phyloP scores from a whole-genome alignment of 208 protist species.

The Wallacemonas sp. region DNA sequence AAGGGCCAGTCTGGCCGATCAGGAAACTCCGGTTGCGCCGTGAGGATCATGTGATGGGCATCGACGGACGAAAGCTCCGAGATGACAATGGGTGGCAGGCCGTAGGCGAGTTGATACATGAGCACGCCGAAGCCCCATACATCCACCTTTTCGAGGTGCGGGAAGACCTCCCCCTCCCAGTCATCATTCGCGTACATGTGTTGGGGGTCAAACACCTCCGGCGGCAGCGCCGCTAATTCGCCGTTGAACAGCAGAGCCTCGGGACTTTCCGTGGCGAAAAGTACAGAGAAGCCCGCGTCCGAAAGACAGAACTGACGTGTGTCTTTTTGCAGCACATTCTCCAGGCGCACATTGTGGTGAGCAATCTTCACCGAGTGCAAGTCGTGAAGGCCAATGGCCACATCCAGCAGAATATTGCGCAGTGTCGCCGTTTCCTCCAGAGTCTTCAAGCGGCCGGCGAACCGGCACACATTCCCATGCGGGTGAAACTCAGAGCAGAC shows the following conservation, averaged over 20 bases:
- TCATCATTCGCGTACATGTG: constrained; percentile 36
- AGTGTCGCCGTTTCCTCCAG: constrained; percentile 43
- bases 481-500: constrained; percentile 55
- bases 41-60: constrained; percentile 36
- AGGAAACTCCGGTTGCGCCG: constrained; percentile 40
- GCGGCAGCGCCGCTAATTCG: constrained; percentile 72
- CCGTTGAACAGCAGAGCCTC: constrained; percentile 84
- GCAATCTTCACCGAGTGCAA: constrained; percentile 76
- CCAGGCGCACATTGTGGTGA: constrained; percentile 82
- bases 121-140: constrained; percentile 81
- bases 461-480: constrained; percentile 32
- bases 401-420: constrained; percentile 45
- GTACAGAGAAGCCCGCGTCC: constrained; percentile 65
- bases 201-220: constrained; percentile 60
- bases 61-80: constrained; percentile 53
- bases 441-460: constrained; percentile 42
- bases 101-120: constrained; percentile 84
- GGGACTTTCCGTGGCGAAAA: constrained; percentile 76
- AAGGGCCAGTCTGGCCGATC: constrained; percentile 40
- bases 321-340: constrained; percentile 67
- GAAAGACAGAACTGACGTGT: constrained; percentile 58
- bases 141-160: constrained; percentile 48
- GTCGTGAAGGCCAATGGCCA: constrained; percentile 59
- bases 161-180: not conserved
- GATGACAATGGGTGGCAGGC: constrained; percentile 52